Evolutionary conservation across 768 basidiomycete species (phyloP).

Genomic region (Mrakia frigida): DNA sequence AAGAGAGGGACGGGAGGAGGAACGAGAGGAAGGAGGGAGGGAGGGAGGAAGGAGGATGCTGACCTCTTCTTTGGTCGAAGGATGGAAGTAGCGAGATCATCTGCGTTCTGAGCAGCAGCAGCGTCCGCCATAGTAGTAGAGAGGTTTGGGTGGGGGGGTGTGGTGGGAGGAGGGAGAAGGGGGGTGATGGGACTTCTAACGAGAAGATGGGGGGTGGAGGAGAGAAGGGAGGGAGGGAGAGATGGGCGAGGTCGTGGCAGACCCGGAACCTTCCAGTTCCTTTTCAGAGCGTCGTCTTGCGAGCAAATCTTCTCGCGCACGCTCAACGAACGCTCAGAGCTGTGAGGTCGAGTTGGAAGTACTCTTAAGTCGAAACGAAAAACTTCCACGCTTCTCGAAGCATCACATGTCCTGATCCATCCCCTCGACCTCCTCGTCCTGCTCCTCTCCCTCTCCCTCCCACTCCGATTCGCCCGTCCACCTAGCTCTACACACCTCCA

Average conservation of each 20-base stretch:
- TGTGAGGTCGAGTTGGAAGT: too few species aligned
- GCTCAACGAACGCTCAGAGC: too few species aligned
- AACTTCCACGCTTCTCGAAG: too few species aligned
- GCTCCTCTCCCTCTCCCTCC: background rate
- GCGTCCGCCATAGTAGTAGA: background rate
- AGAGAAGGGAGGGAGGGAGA: background rate
- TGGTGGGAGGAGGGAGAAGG: background rate
- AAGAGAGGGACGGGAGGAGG: too few species aligned
- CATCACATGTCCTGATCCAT: background rate
- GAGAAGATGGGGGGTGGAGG: background rate
- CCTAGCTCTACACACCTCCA: constrained; percentile 18
- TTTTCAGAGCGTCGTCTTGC: background rate
- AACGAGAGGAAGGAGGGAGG: too few species aligned
- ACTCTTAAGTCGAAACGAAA: background rate
- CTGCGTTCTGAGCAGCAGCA: constrained; percentile 51
- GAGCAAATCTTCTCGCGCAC: background rate
- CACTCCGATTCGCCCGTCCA: constrained; percentile 10
- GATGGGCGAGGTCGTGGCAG: background rate
- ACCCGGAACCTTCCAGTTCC: background rate
- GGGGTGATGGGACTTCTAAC: background rate
- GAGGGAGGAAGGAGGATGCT: constrained; percentile 39
- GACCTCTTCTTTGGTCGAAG: constrained; percentile 96
- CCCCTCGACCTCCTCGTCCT: background rate
- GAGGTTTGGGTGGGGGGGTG: background rate
- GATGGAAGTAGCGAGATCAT: constrained; percentile 92